A percentile compares a stretch with the other conserved stretches of the same genome.
Conservation (phyloP, 805 yeast genomes). For the Wickerhamiella allomyrinae region DNA sequence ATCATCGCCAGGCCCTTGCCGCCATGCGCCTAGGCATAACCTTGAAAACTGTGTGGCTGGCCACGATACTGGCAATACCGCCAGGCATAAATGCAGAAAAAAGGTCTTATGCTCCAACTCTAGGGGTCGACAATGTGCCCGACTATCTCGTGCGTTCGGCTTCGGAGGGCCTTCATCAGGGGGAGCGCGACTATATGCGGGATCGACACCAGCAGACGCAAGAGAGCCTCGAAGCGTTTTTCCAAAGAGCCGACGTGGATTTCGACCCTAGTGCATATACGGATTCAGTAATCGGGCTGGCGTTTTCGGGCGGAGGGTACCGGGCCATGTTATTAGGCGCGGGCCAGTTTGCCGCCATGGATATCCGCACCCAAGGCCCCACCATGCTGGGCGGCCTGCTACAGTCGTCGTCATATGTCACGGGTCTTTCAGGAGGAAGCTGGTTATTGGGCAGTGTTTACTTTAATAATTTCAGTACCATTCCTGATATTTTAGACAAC, state of each 20-base stretch:
- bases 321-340: conserved; percentile 48
- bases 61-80: too few relatives aligned
- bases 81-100: too few relatives aligned
- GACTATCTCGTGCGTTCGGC: conserved; percentile 2
- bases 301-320: conserved; percentile 82
- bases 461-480: conserved; percentile 27
- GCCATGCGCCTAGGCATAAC: too few relatives aligned
- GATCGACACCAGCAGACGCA: conserved; percentile 1
- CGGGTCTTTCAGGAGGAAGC: conserved; percentile 60
- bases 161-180: conserved; percentile 1
- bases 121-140: neutral
- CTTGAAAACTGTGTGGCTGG: too few relatives aligned
- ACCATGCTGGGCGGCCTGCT: conserved; percentile 34
- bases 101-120: neutral
- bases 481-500: conserved; percentile 18
- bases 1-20: too few relatives aligned
- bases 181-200: conserved; percentile 1
- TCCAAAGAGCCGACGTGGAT: conserved; percentile 2
- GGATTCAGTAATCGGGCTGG: conserved; percentile 24
- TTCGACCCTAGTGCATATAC: conserved; percentile 15
- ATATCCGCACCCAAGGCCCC: conserved; percentile 29
- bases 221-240: neutral
- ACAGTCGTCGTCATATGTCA: conserved; percentile 41
- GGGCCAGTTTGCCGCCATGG: conserved; percentile 40
- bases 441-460: conserved; percentile 47